Base-by-base conservation (phyloP, 441 rosid species). In the Dalechampia spathulata region DNA sequence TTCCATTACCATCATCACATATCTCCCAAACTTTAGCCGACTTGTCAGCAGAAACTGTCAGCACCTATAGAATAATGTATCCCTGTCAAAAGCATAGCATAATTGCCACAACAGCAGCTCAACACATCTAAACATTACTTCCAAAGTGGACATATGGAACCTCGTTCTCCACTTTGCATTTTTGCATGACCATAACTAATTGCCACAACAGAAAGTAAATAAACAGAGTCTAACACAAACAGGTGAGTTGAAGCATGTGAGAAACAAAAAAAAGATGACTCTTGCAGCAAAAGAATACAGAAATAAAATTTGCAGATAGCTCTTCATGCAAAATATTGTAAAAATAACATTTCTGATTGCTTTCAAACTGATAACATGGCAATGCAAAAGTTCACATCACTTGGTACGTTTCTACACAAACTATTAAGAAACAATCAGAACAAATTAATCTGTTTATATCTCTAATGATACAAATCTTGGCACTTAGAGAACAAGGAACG, bases 1-100 rank as follows among this genome's bases (percentile, higher is more conserved):
- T 76, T 56, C 96, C 94, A 49, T 58, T 76, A 61, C 95, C 93
- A 48, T 78, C 74, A 48, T 81, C 87, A 37, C 77, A 71, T 57
- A 92, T 86, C 44, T 86, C 90, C 98, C 98, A 92, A 49, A 92
- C 68, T 75, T 92, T 92, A 4, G 95, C 94, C 49, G 96, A 81
- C 83, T 92, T 92, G 79, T 92, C 98, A 48, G 95, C 98, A 70
- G 98, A 92, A 15, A 76, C 96, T 6, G 98, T 92, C 46, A 92
- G 65, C 37, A 80, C 91, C 98, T 92, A 69, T 49, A 59, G 21
- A 72, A 63, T 55, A 71, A 60, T 21, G 52, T 30, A 47, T 17
- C 3, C 38, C 4, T 20, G 4, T 30, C 5, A 3, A 30, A 30
- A 6, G 57, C 37, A 39, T 3, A 41, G 19, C 16, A 30, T 4